Conservation (phyloP, 352 stramenopile genomes). For the Globisporangium paddicum region DNA sequence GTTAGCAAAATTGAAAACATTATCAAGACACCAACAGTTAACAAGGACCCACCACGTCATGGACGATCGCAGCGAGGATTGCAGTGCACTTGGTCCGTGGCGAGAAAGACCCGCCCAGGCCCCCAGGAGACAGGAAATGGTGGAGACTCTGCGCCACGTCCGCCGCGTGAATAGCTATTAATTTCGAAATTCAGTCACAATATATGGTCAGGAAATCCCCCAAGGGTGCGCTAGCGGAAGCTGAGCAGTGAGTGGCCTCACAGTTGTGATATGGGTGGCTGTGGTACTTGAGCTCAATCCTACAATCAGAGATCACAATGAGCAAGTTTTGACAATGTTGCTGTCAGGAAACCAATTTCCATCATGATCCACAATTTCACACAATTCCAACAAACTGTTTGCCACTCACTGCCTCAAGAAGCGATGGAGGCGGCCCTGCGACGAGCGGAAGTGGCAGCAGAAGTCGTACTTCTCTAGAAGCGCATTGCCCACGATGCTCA, state of each 20-base stretch:
- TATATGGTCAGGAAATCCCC: not conserved
- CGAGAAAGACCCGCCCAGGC: constrained; percentile 47
- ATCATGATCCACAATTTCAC: not conserved
- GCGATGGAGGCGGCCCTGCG: constrained; percentile 38
- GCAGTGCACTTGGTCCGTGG: constrained; percentile 62
- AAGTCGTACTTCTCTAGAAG: constrained; percentile 72
- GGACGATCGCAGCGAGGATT: constrained; percentile 74
- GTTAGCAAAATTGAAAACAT: no score
- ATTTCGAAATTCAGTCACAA: not conserved
- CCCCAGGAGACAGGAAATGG: constrained; percentile 55
- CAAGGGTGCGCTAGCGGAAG: not conserved
- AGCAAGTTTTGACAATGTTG: not conserved
- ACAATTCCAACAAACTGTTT: not conserved
- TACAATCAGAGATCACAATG: constrained; percentile 12
- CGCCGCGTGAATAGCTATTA: constrained; percentile 67
- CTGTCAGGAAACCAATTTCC: not conserved
- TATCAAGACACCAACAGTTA: no score
- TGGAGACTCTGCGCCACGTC: constrained; percentile 79
- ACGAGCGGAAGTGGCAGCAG: constrained; percentile 54
- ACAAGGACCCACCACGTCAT: constrained; percentile 59
- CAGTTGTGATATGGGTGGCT: constrained; percentile 84
- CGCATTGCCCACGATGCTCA: constrained; percentile 72
- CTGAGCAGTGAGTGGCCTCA: constrained; percentile 12
- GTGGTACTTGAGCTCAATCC: constrained; percentile 60
- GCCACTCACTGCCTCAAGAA: constrained; percentile 53